Evolutionary conservation across 345 rosid species (phyloP).

Genomic region (Linum tenue): DNA sequence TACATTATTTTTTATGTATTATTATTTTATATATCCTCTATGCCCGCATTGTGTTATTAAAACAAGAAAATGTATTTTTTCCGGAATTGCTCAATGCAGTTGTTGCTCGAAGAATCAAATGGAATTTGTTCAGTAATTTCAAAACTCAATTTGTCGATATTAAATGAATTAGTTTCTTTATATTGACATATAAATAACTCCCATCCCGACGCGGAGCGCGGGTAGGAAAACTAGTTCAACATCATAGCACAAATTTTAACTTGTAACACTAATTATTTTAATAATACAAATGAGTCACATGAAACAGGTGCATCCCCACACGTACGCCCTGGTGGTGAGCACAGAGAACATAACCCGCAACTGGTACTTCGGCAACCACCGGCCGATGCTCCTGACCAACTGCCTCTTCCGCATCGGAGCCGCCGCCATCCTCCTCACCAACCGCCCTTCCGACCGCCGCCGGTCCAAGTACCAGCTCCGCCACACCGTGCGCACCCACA

Average conservation of each 20-base stretch:
- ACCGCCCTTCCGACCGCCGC: slow-evolving; percentile 57
- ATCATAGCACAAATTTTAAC: background rate
- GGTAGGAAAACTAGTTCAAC: too few species aligned
- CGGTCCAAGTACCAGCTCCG: slow-evolving; percentile 80
- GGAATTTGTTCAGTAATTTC: too few species aligned
- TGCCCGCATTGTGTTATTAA: too few species aligned
- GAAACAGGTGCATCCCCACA: slow-evolving; percentile 62
- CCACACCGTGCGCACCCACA: slow-evolving; percentile 92
- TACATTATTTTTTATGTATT: too few species aligned
- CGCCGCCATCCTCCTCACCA: slow-evolving; percentile 82
- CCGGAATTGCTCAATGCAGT: too few species aligned
- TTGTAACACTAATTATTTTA: background rate
- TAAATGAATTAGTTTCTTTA: too few species aligned
- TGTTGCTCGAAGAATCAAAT: too few species aligned
- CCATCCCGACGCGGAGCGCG: too few species aligned
- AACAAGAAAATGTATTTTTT: too few species aligned
- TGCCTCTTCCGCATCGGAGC: slow-evolving; percentile 96
- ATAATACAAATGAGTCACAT: background rate
- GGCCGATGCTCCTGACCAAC: slow-evolving; percentile 86
- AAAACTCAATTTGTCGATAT: too few species aligned
- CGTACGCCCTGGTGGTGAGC: slow-evolving; percentile 88
- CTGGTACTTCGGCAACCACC: slow-evolving; percentile 89
- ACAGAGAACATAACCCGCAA: slow-evolving; percentile 82
- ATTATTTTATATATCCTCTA: too few species aligned
- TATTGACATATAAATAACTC: too few species aligned